Base-by-base conservation (phyloP, 2,329 filamentous ascomycete species). In the Fusarium torreyae region DNA sequence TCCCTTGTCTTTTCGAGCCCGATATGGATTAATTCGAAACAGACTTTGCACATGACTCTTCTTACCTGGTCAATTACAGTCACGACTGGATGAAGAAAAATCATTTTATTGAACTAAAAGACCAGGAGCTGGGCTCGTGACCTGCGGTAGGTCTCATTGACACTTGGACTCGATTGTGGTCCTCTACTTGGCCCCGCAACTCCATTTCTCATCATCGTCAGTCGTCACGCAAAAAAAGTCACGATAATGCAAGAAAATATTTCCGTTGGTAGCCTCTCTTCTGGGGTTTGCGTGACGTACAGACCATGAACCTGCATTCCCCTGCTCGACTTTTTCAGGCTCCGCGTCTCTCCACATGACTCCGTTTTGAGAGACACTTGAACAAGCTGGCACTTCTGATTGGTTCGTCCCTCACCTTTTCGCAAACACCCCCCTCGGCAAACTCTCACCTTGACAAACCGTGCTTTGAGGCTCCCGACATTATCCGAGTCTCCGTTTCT, bases 221-320 rank as follows among this genome's bases (percentile, higher is more conserved):
- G 57, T 56, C 46, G 40, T 70, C 63, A 56, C 42, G 52, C 62
- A 63, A 58, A 68, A 56, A 57, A 50, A 54, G 60, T 62, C 66
- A 73, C 71, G 71, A 74, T 69, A 74, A 74, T 71, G 57, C 55
- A 65, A 57, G 62, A 57, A 62, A 22, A 63, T 50, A 54, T 58
- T 61, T 57, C 61, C 60, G 65, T 63, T 54, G 58, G 68, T 62
- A 74, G 56, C 66, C 69, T 68, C 63, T 62, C 53, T 57, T 49
- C 70, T 63, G 34, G 59, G 68, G 49, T 60, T 49, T 56, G 26
- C 57, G 71, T 71, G 61, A 72, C 59, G 71, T 74, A 63, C 65
- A 63, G 51, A 57, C 48, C 39, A 36, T 58, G 54, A 59, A 63
- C 56, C 34, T 60, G 62, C 62, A 59, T 59, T 68, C 60, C 55